Base-by-base conservation (phyloP, 1,284 basidiomycete genomes). In the Porodaedalea pini region DNA sequence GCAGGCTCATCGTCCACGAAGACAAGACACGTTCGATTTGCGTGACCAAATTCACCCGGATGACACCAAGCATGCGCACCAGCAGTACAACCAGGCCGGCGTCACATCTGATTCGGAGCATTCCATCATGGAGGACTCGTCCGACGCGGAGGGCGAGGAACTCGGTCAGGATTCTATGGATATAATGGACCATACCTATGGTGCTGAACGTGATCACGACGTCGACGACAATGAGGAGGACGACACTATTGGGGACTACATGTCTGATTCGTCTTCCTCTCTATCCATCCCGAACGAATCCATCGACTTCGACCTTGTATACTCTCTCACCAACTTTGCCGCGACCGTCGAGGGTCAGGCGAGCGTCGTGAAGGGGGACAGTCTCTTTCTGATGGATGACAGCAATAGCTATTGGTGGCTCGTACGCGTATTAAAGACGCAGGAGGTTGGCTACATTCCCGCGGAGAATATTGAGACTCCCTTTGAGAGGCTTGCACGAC, bases 401-500 rank as follows among this genome's bases (percentile, higher is more conserved):
- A 92, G 88, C 60, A 97, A 98, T 73, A 93, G 90, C 71, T 98
- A 97, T 73, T 97, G 94, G 94, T 97, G 94, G 94, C 86, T 97
- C 51, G 94, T 98, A 15, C 84, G 93, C 54, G 94, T 97, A 3
- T 82, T 98, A 66, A 98, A 95, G 78, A 98, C 92, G 2, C 94
- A 98, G 72, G 95, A 98, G 67, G 93, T 99, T n/a, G 96, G 96
- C 1, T 99, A 99, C 72, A 99, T 99, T 54, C 96, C 96, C 15
- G 96, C 96, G 0, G 96, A 99, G 75, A 99, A 99, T 71, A 98
- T 99, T 67, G 97, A 99, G 72, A 99, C 97, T 0, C 97, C 96
- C 0, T 98, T 94, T 66, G 96, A 99, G 71, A 83, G 96, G 48
- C 81, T 99, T 21, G 96, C 96, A 0, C 79, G 96, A 59, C 78